A percentile compares a stretch with the other conserved stretches of the same genome.
phyloP scores from a whole-genome alignment of 257 asterid genomes.

The Capsicum baccatum region DNA sequence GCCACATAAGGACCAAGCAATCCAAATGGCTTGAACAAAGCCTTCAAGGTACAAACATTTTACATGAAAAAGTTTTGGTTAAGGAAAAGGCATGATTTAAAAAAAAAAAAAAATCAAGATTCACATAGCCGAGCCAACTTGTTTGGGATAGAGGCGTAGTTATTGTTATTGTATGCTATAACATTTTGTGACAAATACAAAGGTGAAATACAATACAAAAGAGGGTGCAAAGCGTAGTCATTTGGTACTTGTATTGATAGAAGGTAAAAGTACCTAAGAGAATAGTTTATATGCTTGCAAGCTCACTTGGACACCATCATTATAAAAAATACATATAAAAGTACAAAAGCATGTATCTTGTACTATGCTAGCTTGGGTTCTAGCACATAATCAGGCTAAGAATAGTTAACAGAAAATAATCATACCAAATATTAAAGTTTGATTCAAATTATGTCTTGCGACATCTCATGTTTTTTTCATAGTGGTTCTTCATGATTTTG shows the following conservation, averaged over 20 bases:
- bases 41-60: slow-evolving; percentile 43
- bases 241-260: too few species aligned
- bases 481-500: too few species aligned
- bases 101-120: not conserved
- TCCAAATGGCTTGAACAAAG: slow-evolving; percentile 56
- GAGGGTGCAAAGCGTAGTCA: not conserved
- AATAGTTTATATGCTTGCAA: not conserved
- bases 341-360: not conserved
- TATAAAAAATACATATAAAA: not conserved
- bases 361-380: too few species aligned
- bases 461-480: too few species aligned
- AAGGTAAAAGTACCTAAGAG: not conserved
- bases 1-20: slow-evolving; percentile 56
- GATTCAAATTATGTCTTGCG: too few species aligned
- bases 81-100: not conserved
- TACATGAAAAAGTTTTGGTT: not conserved
- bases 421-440: too few species aligned
- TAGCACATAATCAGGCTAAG: too few species aligned
- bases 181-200: not conserved
- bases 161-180: not conserved
- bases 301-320: not conserved
- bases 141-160: not conserved
- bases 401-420: too few species aligned
- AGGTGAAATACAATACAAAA: not conserved
- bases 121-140: not conserved